phyloP scores from a whole-genome alignment of 257 asterid genomes.

The Parsonsia alboflavescens region DNA sequence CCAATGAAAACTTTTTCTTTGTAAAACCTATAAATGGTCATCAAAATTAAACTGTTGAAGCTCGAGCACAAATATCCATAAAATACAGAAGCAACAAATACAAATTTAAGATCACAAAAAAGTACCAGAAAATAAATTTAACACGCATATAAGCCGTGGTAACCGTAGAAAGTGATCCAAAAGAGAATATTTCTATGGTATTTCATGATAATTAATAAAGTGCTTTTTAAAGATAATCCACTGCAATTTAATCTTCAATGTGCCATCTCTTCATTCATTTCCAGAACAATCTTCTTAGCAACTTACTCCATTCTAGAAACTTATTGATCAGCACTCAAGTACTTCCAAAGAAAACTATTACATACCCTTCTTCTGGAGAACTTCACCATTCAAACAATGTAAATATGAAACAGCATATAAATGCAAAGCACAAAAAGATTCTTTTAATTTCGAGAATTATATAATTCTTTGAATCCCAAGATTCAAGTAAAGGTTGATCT shows the following conservation, averaged over 20 bases:
- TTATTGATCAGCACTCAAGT: background rate
- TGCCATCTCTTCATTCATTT: background rate
- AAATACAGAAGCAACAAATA: background rate
- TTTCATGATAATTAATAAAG: background rate
- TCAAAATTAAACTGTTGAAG: background rate
- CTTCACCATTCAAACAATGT: background rate
- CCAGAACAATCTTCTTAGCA: background rate
- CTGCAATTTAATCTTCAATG: background rate
- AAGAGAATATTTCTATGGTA: background rate
- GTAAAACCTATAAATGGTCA: constrained; percentile 35
- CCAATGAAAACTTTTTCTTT: constrained; percentile 56
- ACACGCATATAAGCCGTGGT: background rate
- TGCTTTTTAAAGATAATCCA: background rate
- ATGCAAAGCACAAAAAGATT: background rate
- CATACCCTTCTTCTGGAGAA: background rate
- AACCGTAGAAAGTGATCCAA: background rate
- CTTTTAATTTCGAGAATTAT: background rate
- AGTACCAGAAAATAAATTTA: background rate
- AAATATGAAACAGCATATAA: too few relatives aligned
- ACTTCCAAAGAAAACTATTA: background rate
- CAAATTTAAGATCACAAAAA: background rate
- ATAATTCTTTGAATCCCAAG: background rate
- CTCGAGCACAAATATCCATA: background rate
- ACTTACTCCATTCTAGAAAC: background rate
- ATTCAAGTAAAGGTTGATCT: background rate